These are phyloP conservation scores for Kuraishia hungarica DNA, from an alignment of 805 yeast species.

Conservation along the genomic window DNA sequence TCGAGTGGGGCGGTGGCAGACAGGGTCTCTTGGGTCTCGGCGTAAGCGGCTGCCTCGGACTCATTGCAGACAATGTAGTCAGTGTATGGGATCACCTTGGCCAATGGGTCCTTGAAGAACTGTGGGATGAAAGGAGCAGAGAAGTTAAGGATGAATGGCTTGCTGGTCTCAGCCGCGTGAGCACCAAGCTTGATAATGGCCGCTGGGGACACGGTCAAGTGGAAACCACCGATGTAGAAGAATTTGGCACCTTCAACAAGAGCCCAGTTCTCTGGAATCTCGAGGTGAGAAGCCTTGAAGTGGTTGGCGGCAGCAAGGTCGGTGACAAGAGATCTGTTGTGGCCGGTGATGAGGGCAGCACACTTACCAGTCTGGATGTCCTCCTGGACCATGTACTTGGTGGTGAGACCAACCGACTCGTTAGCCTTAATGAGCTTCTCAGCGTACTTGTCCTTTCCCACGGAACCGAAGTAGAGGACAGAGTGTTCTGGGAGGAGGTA, in stretches of 20 bases:
- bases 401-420: slow-evolving; percentile 76
- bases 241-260: slow-evolving; percentile 71
- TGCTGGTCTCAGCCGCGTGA: slow-evolving; percentile 66
- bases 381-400: slow-evolving; percentile 76
- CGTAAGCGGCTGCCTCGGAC: slow-evolving; percentile 92
- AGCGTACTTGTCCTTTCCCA: slow-evolving; percentile 86
- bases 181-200: slow-evolving; percentile 86
- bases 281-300: slow-evolving; percentile 82
- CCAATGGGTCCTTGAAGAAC: slow-evolving; percentile 89
- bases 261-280: slow-evolving; percentile 84
- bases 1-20: slow-evolving; percentile 43
- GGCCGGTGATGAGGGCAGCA: slow-evolving; percentile 84
- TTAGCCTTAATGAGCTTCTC: slow-evolving; percentile 79
- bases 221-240: slow-evolving; percentile 98
- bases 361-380: slow-evolving; percentile 90
- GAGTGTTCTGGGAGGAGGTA: slow-evolving; percentile 73
- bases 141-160: slow-evolving; percentile 75
- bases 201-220: slow-evolving; percentile 93
- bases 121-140: slow-evolving; percentile 96
- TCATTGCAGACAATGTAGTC: slow-evolving; percentile 93
- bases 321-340: slow-evolving; percentile 87
- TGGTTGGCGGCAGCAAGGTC: slow-evolving; percentile 98
- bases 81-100: slow-evolving; percentile 72
- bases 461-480: slow-evolving; percentile 93
- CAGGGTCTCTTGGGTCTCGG: slow-evolving; percentile 68